phyloP scores from a whole-genome alignment of 208 protist species.

The Wallacemonas collosoma region DNA sequence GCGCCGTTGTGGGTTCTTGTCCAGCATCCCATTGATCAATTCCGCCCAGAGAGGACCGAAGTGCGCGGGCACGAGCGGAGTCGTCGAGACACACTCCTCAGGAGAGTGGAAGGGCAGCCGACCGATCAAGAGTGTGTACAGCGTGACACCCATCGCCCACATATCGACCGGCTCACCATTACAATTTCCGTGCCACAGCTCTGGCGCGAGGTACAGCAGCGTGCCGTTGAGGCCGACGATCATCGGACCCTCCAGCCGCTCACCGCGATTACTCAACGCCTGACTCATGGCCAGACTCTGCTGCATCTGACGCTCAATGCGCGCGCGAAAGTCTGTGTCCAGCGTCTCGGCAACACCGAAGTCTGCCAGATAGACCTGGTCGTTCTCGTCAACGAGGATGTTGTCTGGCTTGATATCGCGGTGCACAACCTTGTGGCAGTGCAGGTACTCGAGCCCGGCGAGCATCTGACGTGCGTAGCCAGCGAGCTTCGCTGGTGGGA shows the following conservation, averaged over 20 bases:
- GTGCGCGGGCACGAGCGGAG: conserved; percentile 39
- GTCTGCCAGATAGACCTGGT: conserved; percentile 72
- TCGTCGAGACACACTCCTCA: conserved; percentile 45
- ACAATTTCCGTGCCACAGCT: conserved; percentile 43
- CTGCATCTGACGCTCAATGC: conserved; percentile 48
- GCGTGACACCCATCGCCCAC: conserved; percentile 89
- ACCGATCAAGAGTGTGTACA: conserved; percentile 90
- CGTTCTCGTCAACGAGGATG: conserved; percentile 64
- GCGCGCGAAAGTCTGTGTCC: conserved; percentile 38
- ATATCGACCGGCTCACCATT: conserved; percentile 86
- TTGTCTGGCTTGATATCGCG: conserved; percentile 92
- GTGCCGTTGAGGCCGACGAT: conserved; percentile 72
- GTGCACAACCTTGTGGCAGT: conserved; percentile 79
- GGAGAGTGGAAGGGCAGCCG: conserved; percentile 92
- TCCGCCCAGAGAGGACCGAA: conserved; percentile 40
- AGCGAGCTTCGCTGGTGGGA: conserved; percentile 37
- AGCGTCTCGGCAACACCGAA: conserved; percentile 86
- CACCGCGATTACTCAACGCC: conserved; percentile 40
- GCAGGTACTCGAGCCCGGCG: conserved; percentile 66
- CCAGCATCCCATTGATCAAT: conserved; percentile 77
- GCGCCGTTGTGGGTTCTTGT: conserved; percentile 64
- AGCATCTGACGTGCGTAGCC: conserved; percentile 59
- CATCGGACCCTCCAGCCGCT: conserved; percentile 32
- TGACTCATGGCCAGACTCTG: conserved; percentile 53
- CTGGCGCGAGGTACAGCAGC: conserved; percentile 78